Base-by-base conservation (phyloP, 2,329 filamentous ascomycete genomes). In the Zasmidium cellare region DNA sequence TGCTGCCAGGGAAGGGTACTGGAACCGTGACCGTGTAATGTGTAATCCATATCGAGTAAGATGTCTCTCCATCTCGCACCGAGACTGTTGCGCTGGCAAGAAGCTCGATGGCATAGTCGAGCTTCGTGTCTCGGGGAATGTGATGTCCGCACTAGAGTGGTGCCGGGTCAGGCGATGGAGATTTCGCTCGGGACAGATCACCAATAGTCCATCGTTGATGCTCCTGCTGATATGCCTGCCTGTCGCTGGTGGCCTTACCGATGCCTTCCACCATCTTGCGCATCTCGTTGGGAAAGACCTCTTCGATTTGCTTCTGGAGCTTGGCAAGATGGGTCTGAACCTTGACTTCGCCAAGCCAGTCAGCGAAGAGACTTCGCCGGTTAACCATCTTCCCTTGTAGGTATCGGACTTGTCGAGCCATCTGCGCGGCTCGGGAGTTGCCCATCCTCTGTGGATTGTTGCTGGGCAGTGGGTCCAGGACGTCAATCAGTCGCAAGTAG, bases 1-100 rank as follows among this genome's bases (percentile, higher is more conserved):
- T 65, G 5, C 63, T 60, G 51, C 57, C 62, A 22, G 63, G 64
- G 9, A 56, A 56, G 24, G 56, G 59, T 3, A 45, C 31, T 3
- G 47, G 22, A 9, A 22, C 47, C 22, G 23, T 49, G 3, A 25
- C 47, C n/a, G 47, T 25, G n/a, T 47, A 47, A 24, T 24, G 45
- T 41, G 35, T n/a, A 41, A 41, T 41, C n/a, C 6, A 41, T 31
- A 14, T 14, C 14, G 28, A 14, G 28, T 31, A 7, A 7, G n/a
- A n/a, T n/a, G n/a, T n/a, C n/a, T n/a, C n/a, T n/a, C n/a, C n/a
- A n/a, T n/a, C n/a, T n/a, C n/a, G n/a, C n/a, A n/a, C n/a, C n/a
- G n/a, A n/a, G n/a, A n/a, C n/a, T n/a, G n/a, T n/a, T n/a, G n/a
- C n/a, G n/a, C n/a, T n/a, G n/a, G n/a, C n/a, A n/a, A n/a, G n/a